phyloP scores from a whole-genome alignment of 2,329 filamentous ascomycete species.

The Epichloe festucae region DNA sequence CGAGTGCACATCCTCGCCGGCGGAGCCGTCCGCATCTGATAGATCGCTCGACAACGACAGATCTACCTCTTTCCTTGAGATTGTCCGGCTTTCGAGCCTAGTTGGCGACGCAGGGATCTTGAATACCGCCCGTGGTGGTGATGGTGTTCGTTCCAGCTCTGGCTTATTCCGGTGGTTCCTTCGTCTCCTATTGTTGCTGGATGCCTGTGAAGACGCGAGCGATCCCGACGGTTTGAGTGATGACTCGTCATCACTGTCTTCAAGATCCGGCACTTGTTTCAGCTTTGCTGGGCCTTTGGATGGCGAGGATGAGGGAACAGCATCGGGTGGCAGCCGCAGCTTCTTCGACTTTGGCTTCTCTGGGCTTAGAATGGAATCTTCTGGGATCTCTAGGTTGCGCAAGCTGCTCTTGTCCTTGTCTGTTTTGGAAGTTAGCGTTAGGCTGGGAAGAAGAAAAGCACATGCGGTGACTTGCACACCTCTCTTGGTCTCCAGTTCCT shows the following conservation, averaged over 20 bases:
- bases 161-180: background rate
- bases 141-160: conserved; percentile 1
- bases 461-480: background rate
- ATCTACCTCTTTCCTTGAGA: background rate
- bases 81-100: conserved; percentile 2
- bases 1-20: background rate
- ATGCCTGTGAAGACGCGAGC: background rate
- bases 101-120: conserved; percentile 10
- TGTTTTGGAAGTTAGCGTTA: background rate
- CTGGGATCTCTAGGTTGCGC: conserved; percentile 2
- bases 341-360: conserved; percentile 1
- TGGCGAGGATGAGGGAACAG: background rate
- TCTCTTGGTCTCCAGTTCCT: conserved; percentile 9
- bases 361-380: background rate
- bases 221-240: background rate
- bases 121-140: conserved; percentile 11
- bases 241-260: background rate
- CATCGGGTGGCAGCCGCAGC: background rate
- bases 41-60: background rate
- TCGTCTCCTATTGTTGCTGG: background rate
- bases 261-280: background rate
- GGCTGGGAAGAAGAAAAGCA: background rate
- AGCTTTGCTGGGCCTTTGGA: conserved; percentile 2
- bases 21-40: conserved; percentile 3
- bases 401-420: background rate